Evolutionary conservation across 768 basidiomycete species (phyloP), one percentile per base, ranked within the genome.

Genomic region (Lactarius vividus): DNA sequence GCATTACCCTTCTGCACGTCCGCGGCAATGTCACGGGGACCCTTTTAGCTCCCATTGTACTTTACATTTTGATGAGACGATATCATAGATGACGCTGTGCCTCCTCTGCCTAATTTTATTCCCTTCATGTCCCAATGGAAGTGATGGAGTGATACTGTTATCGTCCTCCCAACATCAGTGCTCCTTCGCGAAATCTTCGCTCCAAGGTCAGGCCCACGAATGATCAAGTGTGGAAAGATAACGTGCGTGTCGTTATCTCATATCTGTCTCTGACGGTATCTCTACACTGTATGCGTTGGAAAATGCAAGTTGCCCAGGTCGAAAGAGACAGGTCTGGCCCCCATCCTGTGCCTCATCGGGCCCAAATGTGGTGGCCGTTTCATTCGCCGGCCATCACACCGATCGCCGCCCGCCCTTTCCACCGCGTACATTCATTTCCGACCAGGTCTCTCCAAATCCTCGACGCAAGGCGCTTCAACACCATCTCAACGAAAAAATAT

Each of bases 41-140:
- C 37, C 2, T 23, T 23, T n/a, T 59, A 39, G 58, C n/a, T 15
- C 57, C 29, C 57, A 62, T 23, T 62, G 61, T 62, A 62, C 65
- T 15, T 53, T 61, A 57, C 15, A 23, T 26, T 29, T 61, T 49
- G 44, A 52, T 33, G 46, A 33, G 42, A 57, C 33, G 31, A 64
- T 55, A 37, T 46, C 63, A 49, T 58, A 58, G 63, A 63, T 52
- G 62, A 46, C 59, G 15, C 18, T 59, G 11, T 28, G 20, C n/a
- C 33, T 33, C 31, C 52, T 55, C 29, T 44, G 37, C 53, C 33
- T 56, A 65, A 56, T 65, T 65, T 49, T 65, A 65, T 56, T 33
- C 15, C 29, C 28, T 54, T 40, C 37, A 37, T 26, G 13, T 57
- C 29, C 44, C 56, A 33, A 57, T 63, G 33, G 42, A 46, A 39